Base-by-base conservation (phyloP, 441 rosid genomes). In the Populus hybrid region DNA sequence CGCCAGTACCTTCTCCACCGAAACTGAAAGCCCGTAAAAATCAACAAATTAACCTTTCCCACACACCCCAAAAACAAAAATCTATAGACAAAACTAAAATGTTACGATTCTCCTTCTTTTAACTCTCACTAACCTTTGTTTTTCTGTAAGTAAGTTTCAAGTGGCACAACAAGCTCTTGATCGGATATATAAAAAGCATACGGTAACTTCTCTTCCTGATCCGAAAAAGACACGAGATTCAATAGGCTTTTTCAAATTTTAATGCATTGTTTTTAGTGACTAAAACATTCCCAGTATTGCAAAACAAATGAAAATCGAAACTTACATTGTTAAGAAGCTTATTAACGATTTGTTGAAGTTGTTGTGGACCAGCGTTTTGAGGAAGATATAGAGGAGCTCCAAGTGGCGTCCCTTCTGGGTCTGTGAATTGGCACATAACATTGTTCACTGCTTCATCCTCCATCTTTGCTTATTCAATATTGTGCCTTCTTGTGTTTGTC, bases 141-240 rank as follows among this genome's bases (percentile, higher is more conserved):
- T 38, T 92, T 92, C 87, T 96, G 92, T 74, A 94, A 87, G 87
- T 92, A 94, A 65, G 88, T 82, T 80, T 87, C 98, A 42, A 96
- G 98, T 18, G 93, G 88, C 75, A 89, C 92, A 78, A 89, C 85
- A 77, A 96, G 98, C 89, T 91, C 99, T 83, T 91, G 91, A 78
- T 96, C 94, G 57, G 90, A 87, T 87, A 93, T 85, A 78, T 90
- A 96, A 84, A 94, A 96, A 75, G 94, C 84, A 85, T 91, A 91
- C 9, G 99, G 99, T 70, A 96, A 70, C 86, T 91, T 91, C 84
- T 93, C 98, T 87, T 91, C 98, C 99, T 94, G 86, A 46, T 81
- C 23, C 61, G 64, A 78, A 40, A 74, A 82, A 71, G 61, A 70
- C 12, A 9, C 72, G 38, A n/a, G 42, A 69, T 46, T 67, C 6